These are phyloP conservation scores for Cordyceps cicadae DNA, from an alignment of 2,329 filamentous ascomycete species.

Conservation along the genomic window DNA sequence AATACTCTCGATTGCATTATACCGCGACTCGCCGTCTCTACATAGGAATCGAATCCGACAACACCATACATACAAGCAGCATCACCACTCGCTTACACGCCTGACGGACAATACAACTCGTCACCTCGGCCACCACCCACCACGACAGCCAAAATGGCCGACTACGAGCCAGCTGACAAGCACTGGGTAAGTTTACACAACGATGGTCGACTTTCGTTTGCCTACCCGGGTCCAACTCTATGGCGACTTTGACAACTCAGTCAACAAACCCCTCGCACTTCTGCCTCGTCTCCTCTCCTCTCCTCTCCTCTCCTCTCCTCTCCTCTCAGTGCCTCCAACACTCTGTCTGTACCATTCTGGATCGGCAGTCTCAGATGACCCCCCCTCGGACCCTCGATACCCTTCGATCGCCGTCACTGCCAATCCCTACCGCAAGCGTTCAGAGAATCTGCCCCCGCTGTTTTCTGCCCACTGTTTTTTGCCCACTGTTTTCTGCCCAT, in stretches of 20 bases:
- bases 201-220: not conserved
- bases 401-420: not conserved
- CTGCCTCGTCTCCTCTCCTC: no score
- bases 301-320: no score
- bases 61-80: not conserved
- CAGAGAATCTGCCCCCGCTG: not conserved
- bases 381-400: not conserved
- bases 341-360: not conserved
- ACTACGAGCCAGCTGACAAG: constrained; percentile 29
- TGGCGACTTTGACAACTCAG: no score
- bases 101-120: not conserved
- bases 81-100: not conserved
- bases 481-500: no score
- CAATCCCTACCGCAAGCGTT: constrained; percentile 5
- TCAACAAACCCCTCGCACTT: not conserved
- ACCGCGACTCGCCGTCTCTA: no score
- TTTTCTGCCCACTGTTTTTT: not conserved
- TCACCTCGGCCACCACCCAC: not conserved
- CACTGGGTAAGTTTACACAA: constrained; percentile 35
- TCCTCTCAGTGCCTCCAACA: not conserved
- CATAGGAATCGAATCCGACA: no score
- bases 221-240: no score
- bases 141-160: not conserved
- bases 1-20: not conserved
- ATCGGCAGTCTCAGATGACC: not conserved